Evolutionary conservation across 495 filamentous ascomycete genomes (phyloP).

Genomic region (Penicillium odoratum): DNA sequence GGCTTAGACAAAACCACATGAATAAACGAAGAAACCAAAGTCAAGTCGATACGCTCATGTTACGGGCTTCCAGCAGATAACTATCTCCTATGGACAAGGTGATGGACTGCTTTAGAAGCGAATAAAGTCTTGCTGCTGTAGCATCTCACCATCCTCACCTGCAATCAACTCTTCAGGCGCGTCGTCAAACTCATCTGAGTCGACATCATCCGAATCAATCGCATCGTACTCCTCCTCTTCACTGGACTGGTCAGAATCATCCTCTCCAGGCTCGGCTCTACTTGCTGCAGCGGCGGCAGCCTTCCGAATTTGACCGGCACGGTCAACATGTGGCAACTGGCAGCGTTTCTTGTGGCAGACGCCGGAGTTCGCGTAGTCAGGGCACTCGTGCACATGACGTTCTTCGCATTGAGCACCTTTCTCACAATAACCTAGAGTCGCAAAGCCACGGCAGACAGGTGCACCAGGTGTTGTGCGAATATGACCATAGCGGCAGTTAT

Average conservation of each 20-base stretch:
- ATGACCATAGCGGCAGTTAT: conserved; percentile 87
- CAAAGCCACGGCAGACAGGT: conserved; percentile 82
- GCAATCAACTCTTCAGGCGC: conserved; percentile 52
- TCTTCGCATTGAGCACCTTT: conserved; percentile 76
- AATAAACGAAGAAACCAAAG: conserved; percentile 6
- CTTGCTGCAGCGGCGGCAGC: conserved; percentile 43
- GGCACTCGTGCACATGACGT: conserved; percentile 87
- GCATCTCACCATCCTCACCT: conserved; percentile 51
- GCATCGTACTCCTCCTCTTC: conserved; percentile 76
- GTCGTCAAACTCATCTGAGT: conserved; percentile 84
- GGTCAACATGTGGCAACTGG: conserved; percentile 82
- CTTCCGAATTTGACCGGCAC: conserved; percentile 72
- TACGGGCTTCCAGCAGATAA: not conserved
- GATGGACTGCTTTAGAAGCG: conserved; percentile 40
- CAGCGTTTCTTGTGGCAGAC: conserved; percentile 80
- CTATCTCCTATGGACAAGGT: conserved; percentile 1
- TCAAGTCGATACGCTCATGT: not conserved
- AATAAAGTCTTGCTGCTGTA: conserved; percentile 70
- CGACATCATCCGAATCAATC: conserved; percentile 81
- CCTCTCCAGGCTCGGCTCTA: conserved; percentile 48
- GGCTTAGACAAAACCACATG: conserved; percentile 1
- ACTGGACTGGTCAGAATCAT: conserved; percentile 77
- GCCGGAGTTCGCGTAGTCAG: conserved; percentile 90
- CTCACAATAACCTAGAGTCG: conserved; percentile 84
- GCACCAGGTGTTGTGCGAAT: conserved; percentile 78